These are phyloP conservation scores for Reutealis trisperma DNA, from an alignment of 345 rosid genomes.

Conservation along the genomic window DNA sequence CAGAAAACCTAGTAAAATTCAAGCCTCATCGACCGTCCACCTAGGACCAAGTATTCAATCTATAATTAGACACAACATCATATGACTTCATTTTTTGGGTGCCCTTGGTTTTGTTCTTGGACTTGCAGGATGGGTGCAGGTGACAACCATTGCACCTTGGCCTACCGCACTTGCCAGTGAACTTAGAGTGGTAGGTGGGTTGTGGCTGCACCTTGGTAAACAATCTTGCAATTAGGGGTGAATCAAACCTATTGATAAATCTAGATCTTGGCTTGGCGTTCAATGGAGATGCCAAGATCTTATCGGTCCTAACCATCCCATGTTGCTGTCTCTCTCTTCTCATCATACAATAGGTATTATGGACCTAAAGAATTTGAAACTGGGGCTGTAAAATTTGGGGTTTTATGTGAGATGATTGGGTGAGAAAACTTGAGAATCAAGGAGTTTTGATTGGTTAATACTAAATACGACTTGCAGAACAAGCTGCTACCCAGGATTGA, in stretches of 20 bases:
- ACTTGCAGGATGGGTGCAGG: slow-evolving; percentile 46
- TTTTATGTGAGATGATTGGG: too few species aligned
- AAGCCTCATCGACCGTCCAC: slow-evolving; percentile 31
- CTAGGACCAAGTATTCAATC: slow-evolving; percentile 45
- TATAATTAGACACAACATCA: slow-evolving; percentile 38
- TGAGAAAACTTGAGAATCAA: too few species aligned
- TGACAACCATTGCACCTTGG: slow-evolving; percentile 46
- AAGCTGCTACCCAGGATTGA: too few species aligned
- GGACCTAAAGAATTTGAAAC: background rate
- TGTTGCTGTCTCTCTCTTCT: slow-evolving; percentile 70
- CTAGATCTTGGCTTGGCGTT: slow-evolving; percentile 39
- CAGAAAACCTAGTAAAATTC: slow-evolving; percentile 47
- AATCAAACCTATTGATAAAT: slow-evolving; percentile 36
- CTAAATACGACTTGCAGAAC: too few species aligned
- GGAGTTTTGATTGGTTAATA: too few species aligned
- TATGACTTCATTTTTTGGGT: slow-evolving; percentile 49
- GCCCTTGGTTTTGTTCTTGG: slow-evolving; percentile 62
- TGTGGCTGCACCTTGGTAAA: slow-evolving; percentile 42
- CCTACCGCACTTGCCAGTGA: slow-evolving; percentile 57
- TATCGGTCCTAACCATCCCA: slow-evolving; percentile 57
- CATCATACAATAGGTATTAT: slow-evolving; percentile 35
- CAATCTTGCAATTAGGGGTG: slow-evolving; percentile 42
- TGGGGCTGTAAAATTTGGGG: too few species aligned
- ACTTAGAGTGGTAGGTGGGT: slow-evolving; percentile 73
- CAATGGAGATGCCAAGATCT: slow-evolving; percentile 49